A percentile compares a stretch with the other conserved stretches of the same genome.
Conservation (phyloP, 108 stramenopile genomes). For the Pseudonitzschia delicatissima region DNA sequence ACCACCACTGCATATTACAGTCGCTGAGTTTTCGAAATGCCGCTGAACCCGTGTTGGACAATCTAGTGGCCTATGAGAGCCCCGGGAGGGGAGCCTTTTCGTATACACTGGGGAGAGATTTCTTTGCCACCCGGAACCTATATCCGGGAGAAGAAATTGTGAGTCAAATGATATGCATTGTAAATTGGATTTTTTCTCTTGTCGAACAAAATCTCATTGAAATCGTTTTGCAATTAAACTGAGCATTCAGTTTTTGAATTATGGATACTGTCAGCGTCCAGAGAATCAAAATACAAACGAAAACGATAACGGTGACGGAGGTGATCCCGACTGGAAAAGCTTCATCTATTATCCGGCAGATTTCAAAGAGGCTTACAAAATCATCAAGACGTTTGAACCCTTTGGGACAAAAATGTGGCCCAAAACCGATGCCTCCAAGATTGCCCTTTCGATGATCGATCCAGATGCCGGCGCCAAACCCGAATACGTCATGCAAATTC, state of each 20-base stretch:
- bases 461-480: neutral
- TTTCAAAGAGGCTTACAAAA: slow-evolving; percentile 11
- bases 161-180: neutral
- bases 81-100: slow-evolving; percentile 44
- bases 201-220: neutral
- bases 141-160: slow-evolving; percentile 31
- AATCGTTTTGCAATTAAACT: neutral
- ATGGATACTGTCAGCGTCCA: neutral
- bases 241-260: slow-evolving; percentile 1
- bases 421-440: neutral
- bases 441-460: neutral
- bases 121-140: slow-evolving; percentile 14
- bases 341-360: slow-evolving; percentile 2
- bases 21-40: slow-evolving; percentile 12
- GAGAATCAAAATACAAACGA: neutral
- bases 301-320: neutral
- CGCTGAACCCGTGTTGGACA: slow-evolving; percentile 18
- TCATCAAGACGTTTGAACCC: neutral
- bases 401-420: slow-evolving; percentile 1
- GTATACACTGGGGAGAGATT: slow-evolving; percentile 33
- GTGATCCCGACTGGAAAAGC: neutral
- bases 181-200: neutral
- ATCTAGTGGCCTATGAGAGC: neutral
- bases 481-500: neutral
- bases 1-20: slow-evolving; percentile 36